Evolutionary conservation across 495 filamentous ascomycete species (phyloP).

Genomic region (Parmelia sp.): DNA sequence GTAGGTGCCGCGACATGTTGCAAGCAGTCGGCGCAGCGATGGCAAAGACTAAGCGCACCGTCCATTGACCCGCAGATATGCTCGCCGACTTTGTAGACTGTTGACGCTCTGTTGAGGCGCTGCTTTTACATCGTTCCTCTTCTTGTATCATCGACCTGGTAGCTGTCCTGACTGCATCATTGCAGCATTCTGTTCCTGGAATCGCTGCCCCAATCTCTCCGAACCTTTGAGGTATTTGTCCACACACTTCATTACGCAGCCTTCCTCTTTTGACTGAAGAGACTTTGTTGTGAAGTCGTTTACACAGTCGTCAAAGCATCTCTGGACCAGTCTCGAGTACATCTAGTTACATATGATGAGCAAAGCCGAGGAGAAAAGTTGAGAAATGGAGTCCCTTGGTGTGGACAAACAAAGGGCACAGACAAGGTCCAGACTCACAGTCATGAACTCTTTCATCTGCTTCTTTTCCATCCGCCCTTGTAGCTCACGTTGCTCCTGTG

Average conservation of each 20-base stretch:
- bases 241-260: constrained; percentile 87
- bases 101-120: not conserved
- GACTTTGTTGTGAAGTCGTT: constrained; percentile 98
- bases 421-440: constrained; percentile 49
- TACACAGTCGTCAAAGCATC: constrained; percentile 95
- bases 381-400: not conserved
- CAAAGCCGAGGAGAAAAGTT: not conserved
- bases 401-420: not conserved
- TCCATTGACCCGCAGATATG: not conserved
- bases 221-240: constrained; percentile 89
- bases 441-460: constrained; percentile 98
- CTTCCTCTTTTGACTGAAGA: constrained; percentile 74
- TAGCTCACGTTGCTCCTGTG: constrained; percentile 84
- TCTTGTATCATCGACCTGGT: constrained; percentile 35
- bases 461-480: constrained; percentile 86
- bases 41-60: not conserved
- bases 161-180: constrained; percentile 68
- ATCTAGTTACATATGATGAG: constrained; percentile 52
- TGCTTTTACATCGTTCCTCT: not conserved
- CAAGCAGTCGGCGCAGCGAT: not conserved
- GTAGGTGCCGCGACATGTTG: not conserved
- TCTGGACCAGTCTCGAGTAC: constrained; percentile 91
- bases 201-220: constrained; percentile 79
- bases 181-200: constrained; percentile 86
- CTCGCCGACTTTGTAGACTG: not conserved